Conservation (phyloP, 225 moss, liverwort and hornwort species). For the Pleurozium schreberi region DNA sequence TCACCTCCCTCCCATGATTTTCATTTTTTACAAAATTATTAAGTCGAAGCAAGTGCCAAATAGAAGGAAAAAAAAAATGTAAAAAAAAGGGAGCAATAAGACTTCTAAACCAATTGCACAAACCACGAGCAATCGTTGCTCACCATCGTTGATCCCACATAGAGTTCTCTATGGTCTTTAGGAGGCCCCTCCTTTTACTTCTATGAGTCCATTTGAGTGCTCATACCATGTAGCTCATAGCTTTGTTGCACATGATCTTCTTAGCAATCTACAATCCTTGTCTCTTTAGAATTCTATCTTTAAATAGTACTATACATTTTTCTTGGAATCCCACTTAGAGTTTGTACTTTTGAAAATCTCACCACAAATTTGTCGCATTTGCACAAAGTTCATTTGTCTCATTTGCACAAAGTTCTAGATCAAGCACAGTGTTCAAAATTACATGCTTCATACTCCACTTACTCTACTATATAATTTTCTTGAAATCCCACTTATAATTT, state of each 20-base stretch:
- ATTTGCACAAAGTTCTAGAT: neutral
- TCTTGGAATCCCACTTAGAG: neutral
- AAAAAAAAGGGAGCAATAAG: neutral
- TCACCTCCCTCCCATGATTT: rapidly evolving
- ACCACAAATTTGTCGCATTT: neutral
- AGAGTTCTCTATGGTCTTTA: rapidly evolving
- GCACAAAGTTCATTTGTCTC: neutral
- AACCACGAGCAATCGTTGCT: neutral
- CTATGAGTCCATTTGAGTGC: too few species aligned
- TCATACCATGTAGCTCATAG: neutral
- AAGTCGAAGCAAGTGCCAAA: rapidly evolving
- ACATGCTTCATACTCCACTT: too few species aligned
- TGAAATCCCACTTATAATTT: neutral
- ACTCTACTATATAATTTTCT: neutral
- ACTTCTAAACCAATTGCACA: neutral
- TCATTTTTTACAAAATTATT: neutral
- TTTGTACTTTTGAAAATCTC: neutral
- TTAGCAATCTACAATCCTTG: neutral
- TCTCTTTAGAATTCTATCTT: neutral
- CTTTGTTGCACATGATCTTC: neutral
- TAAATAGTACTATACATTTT: neutral
- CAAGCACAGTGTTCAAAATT: neutral
- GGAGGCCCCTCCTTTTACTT: too few species aligned
- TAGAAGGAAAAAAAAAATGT: neutral
- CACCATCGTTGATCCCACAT: rapidly evolving